phyloP scores from a whole-genome alignment of 2,329 filamentous ascomycete genomes.

The Zopfia rhizophila region DNA sequence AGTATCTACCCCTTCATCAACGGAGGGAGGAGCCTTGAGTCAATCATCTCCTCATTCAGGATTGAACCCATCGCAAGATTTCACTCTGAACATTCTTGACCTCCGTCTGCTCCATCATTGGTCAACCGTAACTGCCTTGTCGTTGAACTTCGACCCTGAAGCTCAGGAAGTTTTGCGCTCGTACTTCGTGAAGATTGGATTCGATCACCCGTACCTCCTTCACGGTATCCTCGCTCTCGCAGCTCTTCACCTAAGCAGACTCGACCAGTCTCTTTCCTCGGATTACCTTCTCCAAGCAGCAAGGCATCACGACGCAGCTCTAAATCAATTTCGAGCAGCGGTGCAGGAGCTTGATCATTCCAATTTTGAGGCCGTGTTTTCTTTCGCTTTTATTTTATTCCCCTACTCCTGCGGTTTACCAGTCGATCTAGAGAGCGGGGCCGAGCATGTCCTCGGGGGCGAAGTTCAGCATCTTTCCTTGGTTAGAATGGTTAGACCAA shows the following conservation, averaged over 20 bases:
- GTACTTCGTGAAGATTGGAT: slow-evolving; percentile 46
- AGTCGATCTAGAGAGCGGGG: slow-evolving; percentile 16
- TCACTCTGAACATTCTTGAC: slow-evolving; percentile 31
- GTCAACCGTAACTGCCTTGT: slow-evolving; percentile 38
- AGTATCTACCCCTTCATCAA: slow-evolving; percentile 27
- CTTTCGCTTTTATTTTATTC: slow-evolving; percentile 28
- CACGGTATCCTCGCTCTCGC: slow-evolving; percentile 57
- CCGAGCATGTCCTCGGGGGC: slow-evolving; percentile 30
- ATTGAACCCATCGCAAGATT: background rate
- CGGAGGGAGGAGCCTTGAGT: slow-evolving; percentile 21
- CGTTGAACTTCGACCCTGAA: slow-evolving; percentile 28
- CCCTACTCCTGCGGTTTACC: slow-evolving; percentile 36
- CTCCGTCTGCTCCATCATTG: slow-evolving; percentile 46
- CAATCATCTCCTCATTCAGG: background rate
- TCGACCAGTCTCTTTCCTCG: slow-evolving; percentile 31
- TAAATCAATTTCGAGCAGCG: slow-evolving; percentile 29
- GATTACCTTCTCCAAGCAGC: slow-evolving; percentile 33
- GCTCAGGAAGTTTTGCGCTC: slow-evolving; percentile 31
- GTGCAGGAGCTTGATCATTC: slow-evolving; percentile 47
- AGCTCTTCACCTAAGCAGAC: slow-evolving; percentile 55
- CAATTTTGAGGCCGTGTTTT: slow-evolving; percentile 53
- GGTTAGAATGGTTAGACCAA: slow-evolving; percentile 35
- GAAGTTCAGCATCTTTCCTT: slow-evolving; percentile 36
- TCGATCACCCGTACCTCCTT: slow-evolving; percentile 57
- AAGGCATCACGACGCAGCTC: slow-evolving; percentile 32